These are phyloP conservation scores for Solanum arcanum DNA, from an alignment of 257 asterid species.

Conservation along the genomic window DNA sequence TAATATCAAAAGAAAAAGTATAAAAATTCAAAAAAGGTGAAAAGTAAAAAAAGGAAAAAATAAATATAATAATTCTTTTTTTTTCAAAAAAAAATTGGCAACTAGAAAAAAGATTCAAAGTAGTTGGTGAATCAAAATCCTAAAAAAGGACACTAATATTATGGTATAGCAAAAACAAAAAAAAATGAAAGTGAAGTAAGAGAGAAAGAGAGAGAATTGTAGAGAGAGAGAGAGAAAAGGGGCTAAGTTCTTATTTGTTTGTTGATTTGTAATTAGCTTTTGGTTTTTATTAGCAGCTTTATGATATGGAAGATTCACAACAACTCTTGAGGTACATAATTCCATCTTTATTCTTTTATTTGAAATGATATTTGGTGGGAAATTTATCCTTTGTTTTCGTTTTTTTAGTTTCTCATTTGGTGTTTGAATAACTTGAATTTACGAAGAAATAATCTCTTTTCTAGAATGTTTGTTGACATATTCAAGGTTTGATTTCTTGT, in stretches of 20 bases:
- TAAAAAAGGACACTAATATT: background rate
- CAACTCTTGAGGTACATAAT: background rate
- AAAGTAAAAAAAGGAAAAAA: background rate
- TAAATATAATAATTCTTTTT: background rate
- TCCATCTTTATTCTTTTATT: background rate
- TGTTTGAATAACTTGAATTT: background rate
- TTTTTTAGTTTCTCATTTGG: background rate
- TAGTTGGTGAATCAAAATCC: conserved; percentile 3
- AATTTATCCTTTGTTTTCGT: background rate
- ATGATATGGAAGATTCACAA: background rate
- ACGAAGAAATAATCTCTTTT: background rate
- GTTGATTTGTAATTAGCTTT: background rate
- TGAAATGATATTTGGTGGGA: background rate
- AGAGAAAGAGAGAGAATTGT: background rate
- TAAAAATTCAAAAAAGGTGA: conserved; percentile 15
- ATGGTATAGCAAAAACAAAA: background rate
- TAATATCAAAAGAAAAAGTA: conserved; percentile 14
- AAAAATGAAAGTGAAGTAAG: conserved; percentile 16
- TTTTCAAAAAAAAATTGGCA: conserved; percentile 9
- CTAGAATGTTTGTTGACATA: background rate
- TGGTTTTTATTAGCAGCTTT: background rate
- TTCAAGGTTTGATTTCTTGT: background rate
- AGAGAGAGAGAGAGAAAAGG: background rate
- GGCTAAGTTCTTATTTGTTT: background rate
- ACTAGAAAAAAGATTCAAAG: conserved; percentile 26